phyloP scores from a whole-genome alignment of 768 basidiomycete genomes.

The Neoboletus magnificus region DNA sequence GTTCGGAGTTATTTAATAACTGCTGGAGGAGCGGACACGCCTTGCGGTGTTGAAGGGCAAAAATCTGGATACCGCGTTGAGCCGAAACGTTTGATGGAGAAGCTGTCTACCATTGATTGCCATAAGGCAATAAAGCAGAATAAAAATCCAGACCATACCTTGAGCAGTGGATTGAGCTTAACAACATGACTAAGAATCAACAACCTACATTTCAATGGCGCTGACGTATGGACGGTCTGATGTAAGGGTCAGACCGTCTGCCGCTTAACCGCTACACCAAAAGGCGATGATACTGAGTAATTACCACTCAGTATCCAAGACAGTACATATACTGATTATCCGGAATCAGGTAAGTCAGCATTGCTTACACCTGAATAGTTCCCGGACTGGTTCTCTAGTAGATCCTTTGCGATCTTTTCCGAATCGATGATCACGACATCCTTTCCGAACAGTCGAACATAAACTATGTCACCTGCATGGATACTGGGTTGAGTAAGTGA shows the following conservation, averaged over 20 bases:
- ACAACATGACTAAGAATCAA: not conserved
- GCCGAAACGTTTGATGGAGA: constrained; percentile 9
- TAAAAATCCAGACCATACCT: constrained; percentile 1
- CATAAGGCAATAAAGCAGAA: not conserved
- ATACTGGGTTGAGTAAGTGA: too few species aligned
- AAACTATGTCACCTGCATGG: not conserved
- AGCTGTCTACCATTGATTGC: constrained; percentile 10
- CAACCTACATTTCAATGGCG: not conserved
- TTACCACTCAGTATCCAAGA: too few species aligned
- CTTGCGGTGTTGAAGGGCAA: not conserved
- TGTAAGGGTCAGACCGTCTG: too few species aligned
- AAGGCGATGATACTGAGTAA: too few species aligned
- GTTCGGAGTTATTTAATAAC: not conserved
- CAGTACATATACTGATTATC: too few species aligned
- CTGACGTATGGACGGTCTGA: not conserved
- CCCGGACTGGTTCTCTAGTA: constrained; percentile 1
- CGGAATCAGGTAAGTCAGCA: too few species aligned
- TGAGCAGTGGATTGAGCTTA: not conserved
- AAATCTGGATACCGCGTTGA: not conserved
- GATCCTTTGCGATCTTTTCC: too few species aligned
- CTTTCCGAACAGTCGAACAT: not conserved
- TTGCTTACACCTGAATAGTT: constrained; percentile 13
- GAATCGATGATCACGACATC: not conserved
- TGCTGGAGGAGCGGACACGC: not conserved
- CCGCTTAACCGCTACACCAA: too few species aligned